Evolutionary conservation across 768 basidiomycete genomes (phyloP).

Genomic region (Mycena crocata): DNA sequence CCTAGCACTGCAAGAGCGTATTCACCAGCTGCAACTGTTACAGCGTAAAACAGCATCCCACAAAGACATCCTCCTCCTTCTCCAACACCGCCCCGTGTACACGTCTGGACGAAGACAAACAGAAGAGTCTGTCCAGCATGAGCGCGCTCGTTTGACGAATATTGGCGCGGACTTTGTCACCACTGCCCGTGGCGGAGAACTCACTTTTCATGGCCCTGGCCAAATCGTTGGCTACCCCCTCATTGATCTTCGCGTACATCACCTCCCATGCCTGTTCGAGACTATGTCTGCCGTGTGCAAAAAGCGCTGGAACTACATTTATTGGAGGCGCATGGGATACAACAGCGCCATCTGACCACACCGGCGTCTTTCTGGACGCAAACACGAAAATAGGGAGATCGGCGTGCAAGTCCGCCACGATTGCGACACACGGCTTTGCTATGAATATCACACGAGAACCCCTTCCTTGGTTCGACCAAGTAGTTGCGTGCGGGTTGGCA

Average conservation of each 20-base stretch:
- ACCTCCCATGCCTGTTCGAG: slow-evolving; percentile 77
- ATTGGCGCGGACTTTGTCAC: slow-evolving; percentile 91
- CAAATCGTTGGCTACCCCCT: slow-evolving; percentile 97
- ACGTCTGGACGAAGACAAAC: slow-evolving; percentile 93
- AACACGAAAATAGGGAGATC: slow-evolving; percentile 92
- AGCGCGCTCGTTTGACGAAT: slow-evolving; percentile 70
- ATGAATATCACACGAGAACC: slow-evolving; percentile 90
- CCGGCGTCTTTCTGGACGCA: slow-evolving; percentile 89
- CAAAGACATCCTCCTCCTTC: slow-evolving; percentile 78
- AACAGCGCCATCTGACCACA: slow-evolving; percentile 77
- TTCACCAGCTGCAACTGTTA: slow-evolving; percentile 74
- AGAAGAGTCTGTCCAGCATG: slow-evolving; percentile 65
- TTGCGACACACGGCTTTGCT: slow-evolving; percentile 94
- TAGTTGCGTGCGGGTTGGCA: slow-evolving; percentile 91
- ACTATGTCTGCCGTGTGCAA: slow-evolving; percentile 90
- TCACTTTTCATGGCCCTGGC: slow-evolving; percentile 98
- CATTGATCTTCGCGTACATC: slow-evolving; percentile 87
- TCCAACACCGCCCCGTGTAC: slow-evolving; percentile 95
- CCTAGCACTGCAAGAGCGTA: slow-evolving; percentile 75
- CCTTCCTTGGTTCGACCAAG: slow-evolving; percentile 83
- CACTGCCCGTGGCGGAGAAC: slow-evolving; percentile 88
- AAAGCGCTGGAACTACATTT: slow-evolving; percentile 75
- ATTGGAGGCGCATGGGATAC: slow-evolving; percentile 67
- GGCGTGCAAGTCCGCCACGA: slow-evolving; percentile 96
- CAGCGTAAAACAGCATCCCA: slow-evolving; percentile 55